phyloP scores from a whole-genome alignment of 768 basidiomycete genomes.

The Agaricus sinodeliciosus region DNA sequence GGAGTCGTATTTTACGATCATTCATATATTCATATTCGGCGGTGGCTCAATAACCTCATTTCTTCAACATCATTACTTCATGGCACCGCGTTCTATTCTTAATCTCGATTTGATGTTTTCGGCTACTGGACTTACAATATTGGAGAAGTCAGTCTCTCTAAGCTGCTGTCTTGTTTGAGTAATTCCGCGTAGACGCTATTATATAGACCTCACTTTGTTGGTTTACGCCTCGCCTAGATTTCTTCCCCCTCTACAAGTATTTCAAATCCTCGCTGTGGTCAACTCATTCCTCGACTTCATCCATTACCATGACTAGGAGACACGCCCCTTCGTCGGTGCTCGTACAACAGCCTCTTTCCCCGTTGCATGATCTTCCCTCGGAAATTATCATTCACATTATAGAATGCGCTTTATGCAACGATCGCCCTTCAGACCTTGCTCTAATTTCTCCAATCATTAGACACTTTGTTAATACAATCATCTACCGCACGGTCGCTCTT shows the following conservation, averaged over 20 bases:
- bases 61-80: conserved; percentile 2
- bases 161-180: neutral
- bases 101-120: conserved; percentile 1
- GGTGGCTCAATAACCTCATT: neutral
- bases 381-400: conserved; percentile 32
- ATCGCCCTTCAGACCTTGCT: conserved; percentile 24
- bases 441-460: conserved; percentile 23
- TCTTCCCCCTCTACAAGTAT: neutral
- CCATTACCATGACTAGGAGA: neutral
- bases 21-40: too few relatives aligned
- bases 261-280: neutral
- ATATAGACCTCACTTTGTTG: conserved; percentile 2
- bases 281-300: neutral
- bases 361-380: conserved; percentile 26
- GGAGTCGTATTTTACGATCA: neutral
- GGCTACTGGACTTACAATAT: neutral
- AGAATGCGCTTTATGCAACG: conserved; percentile 24
- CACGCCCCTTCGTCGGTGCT: conserved; percentile 2
- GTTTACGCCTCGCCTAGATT: neutral
- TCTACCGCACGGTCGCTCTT: conserved; percentile 34
- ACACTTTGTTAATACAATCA: conserved; percentile 24
- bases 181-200: neutral
- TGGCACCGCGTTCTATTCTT: conserved; percentile 8
- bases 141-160: neutral
- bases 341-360: conserved; percentile 12